Percentiles rank a stretch among this genome's conserved stretches.
Conservation (phyloP, 2,329 filamentous ascomycete species). For the Coleophoma crateriformis region DNA sequence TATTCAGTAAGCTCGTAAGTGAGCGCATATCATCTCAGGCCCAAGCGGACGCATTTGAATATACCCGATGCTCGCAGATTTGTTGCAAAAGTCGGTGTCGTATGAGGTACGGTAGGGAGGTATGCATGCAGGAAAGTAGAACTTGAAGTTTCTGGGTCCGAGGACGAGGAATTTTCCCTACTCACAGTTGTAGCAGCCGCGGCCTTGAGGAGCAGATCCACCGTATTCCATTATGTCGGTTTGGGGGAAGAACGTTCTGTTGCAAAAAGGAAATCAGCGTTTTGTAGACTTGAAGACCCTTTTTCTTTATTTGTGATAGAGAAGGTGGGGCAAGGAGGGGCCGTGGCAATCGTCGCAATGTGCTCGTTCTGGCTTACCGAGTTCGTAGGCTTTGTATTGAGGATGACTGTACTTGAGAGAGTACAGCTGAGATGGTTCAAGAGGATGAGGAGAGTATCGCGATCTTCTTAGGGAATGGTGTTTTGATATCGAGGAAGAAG, state of each 20-base stretch:
- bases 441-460: background rate
- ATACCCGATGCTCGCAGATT: no score
- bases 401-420: background rate
- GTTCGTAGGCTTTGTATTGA: no score
- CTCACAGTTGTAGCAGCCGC: slow-evolving; percentile 47
- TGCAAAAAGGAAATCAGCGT: slow-evolving; percentile 5
- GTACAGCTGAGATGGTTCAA: background rate
- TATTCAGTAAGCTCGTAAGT: no score
- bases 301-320: no score
- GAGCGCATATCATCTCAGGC: no score
- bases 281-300: background rate
- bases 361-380: no score
- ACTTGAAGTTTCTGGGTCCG: slow-evolving; percentile 1
- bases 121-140: background rate
- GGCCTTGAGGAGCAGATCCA: slow-evolving; percentile 21
- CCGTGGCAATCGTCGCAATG: background rate
- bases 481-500: background rate
- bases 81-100: no score
- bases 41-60: no score
- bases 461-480: background rate
- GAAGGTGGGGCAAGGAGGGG: slow-evolving; percentile 1
- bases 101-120: no score
- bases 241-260: slow-evolving; percentile 11
- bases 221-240: slow-evolving; percentile 25
- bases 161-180: slow-evolving; percentile 15